Conservation (phyloP, 768 basidiomycete genomes). For the Pleurotus ostreatus region DNA sequence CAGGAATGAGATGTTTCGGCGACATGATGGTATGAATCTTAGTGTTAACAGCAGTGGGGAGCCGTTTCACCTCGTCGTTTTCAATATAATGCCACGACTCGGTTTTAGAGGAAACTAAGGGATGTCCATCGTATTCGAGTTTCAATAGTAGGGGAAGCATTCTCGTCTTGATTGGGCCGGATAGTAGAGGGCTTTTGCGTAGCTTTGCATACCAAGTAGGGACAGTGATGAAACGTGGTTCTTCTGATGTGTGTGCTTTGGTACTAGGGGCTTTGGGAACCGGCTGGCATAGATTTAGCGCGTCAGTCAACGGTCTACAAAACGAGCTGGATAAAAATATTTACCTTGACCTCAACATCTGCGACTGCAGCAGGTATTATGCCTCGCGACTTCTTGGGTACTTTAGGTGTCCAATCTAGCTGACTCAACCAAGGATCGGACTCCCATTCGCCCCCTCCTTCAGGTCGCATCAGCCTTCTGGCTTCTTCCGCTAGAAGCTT, state of each 20-base stretch:
- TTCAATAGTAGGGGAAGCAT: conserved; percentile 67
- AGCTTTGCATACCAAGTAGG: conserved; percentile 61
- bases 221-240: conserved; percentile 12
- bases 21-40: conserved; percentile 45
- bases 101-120: conserved; percentile 47
- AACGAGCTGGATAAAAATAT: neutral
- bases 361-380: neutral
- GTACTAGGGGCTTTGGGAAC: neutral
- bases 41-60: conserved; percentile 37
- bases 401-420: conserved; percentile 93
- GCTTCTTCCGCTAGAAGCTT: conserved; percentile 71
- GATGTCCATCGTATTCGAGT: conserved; percentile 55
- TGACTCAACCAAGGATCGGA: conserved; percentile 84
- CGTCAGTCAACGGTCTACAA: neutral
- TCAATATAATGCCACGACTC: conserved; percentile 67
- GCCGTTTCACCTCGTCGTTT: conserved; percentile 27
- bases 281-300: neutral
- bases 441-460: conserved; percentile 47
- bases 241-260: too few relatives aligned
- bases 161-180: conserved; percentile 36
- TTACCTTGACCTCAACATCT: conserved; percentile 13
- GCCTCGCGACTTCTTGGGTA: conserved; percentile 65
- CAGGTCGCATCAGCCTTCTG: conserved; percentile 41
- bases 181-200: conserved; percentile 35
- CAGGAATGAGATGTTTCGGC: conserved; percentile 40